Percentiles rank a stretch among this genome's conserved stretches.
Evolutionary conservation across 805 yeast genomes (phyloP).

Genomic region (Scheffersomyces amazonensis): DNA sequence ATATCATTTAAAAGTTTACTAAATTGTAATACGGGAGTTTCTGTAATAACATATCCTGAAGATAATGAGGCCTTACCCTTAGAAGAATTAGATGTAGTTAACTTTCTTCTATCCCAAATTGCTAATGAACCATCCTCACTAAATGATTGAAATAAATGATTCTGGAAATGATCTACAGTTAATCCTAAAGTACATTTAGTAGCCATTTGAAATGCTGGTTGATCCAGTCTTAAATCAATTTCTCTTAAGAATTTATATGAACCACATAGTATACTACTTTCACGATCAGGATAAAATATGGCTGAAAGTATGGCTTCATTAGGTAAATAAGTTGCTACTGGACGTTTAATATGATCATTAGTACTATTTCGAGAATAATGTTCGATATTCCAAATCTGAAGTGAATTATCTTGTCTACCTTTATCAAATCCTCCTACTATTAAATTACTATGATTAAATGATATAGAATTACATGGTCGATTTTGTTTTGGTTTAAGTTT

Average conservation of each 20-base stretch:
- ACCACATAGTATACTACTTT: conserved; percentile 61
- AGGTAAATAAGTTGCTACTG: conserved; percentile 56
- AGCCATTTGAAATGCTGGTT: conserved; percentile 69
- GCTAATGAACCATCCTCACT: conserved; percentile 84
- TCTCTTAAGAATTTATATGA: conserved; percentile 76
- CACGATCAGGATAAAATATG: conserved; percentile 60
- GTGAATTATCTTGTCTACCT: conserved; percentile 69
- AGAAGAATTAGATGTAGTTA: conserved; percentile 27
- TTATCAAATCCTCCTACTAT: conserved; percentile 80
- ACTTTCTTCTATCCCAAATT: conserved; percentile 74
- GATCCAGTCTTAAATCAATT: conserved; percentile 65
- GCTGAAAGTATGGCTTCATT: conserved; percentile 75
- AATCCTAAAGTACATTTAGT: conserved; percentile 71
- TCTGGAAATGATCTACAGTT: conserved; percentile 65
- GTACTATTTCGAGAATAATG: conserved; percentile 49
- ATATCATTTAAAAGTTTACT: conserved; percentile 57
- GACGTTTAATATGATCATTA: conserved; percentile 50
- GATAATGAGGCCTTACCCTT: conserved; percentile 6
- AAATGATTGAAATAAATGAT: conserved; percentile 65
- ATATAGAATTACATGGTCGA: conserved; percentile 71
- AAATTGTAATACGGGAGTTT: conserved; percentile 59
- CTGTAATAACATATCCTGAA: conserved; percentile 26
- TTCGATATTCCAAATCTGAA: conserved; percentile 77
- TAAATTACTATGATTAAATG: conserved; percentile 63
- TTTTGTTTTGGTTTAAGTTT: conserved; percentile 59